These are phyloP conservation scores for Candida succiphila DNA, from an alignment of 805 yeast genomes.

Conservation along the genomic window DNA sequence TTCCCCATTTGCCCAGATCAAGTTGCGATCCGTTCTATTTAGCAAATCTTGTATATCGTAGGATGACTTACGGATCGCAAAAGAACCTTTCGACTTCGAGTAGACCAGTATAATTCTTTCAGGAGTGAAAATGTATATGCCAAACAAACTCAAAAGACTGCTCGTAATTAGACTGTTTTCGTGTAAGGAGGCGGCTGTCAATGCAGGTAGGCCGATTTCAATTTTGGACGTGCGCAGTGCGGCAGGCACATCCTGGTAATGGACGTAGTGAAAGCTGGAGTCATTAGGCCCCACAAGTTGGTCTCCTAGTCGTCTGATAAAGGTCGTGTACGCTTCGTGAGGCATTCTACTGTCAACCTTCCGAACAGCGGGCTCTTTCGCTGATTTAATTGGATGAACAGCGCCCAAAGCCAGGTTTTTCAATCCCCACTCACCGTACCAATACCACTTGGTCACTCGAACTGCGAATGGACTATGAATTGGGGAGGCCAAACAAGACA, in stretches of 20 bases:
- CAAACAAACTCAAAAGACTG: conserved; percentile 15
- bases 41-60: conserved; percentile 20
- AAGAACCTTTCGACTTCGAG: conserved; percentile 12
- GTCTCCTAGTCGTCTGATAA: conserved; percentile 1
- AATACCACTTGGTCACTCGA: too few relatives aligned
- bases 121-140: conserved; percentile 14
- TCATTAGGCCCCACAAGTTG: conserved; percentile 18
- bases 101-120: conserved; percentile 12
- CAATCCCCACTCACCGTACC: too few relatives aligned
- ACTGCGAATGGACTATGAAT: too few relatives aligned
- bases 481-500: too few relatives aligned
- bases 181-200: conserved; percentile 1
- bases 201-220: conserved; percentile 7
- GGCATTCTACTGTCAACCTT: too few relatives aligned
- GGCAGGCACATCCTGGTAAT: conserved; percentile 10
- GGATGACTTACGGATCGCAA: conserved; percentile 12
- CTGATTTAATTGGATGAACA: too few relatives aligned
- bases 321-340: too few relatives aligned
- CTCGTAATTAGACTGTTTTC: conserved; percentile 8
- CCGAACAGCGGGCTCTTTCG: too few relatives aligned
- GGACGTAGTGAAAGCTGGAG: conserved; percentile 8
- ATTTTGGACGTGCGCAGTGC: conserved; percentile 8
- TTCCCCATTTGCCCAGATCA: not conserved
- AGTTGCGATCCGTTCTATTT: conserved; percentile 11
- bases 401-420: too few relatives aligned